Conservation (phyloP, 305 asterid genomes). For the Rubia peregrina region DNA sequence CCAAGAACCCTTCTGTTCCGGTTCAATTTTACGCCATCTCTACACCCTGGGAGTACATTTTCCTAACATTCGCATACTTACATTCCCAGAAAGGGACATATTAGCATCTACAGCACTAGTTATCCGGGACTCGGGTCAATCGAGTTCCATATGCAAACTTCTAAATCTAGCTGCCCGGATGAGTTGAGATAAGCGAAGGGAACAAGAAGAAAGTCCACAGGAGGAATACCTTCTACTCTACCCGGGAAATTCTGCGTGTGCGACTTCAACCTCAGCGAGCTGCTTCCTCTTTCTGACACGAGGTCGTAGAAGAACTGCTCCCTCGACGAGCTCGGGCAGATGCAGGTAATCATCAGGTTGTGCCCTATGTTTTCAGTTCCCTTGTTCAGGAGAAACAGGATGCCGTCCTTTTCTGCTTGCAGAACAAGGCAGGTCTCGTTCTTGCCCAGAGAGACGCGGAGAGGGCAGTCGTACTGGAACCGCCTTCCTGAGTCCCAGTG, state of each 20-base stretch:
- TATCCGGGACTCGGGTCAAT: slow-evolving; percentile 50
- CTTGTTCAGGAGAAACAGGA: slow-evolving; percentile 66
- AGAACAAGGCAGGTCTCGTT: slow-evolving; percentile 64
- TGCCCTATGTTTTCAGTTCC: slow-evolving; percentile 10
- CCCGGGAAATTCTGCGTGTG: slow-evolving; percentile 65
- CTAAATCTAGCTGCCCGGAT: slow-evolving; percentile 57
- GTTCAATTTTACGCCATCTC: neutral
- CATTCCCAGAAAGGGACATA: neutral
- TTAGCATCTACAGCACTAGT: slow-evolving; percentile 5
- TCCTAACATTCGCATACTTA: neutral
- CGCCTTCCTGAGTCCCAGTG: slow-evolving; percentile 89
- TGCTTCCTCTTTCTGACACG: slow-evolving; percentile 76
- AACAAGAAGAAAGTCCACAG: slow-evolving; percentile 71
- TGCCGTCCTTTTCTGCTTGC: slow-evolving; percentile 77
- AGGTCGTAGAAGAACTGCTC: slow-evolving; percentile 35
- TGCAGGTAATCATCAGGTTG: neutral
- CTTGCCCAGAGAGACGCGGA: slow-evolving; percentile 56
- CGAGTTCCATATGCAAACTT: slow-evolving; percentile 82
- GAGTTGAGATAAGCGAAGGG: slow-evolving; percentile 55
- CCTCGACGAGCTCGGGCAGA: neutral
- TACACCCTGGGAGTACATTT: slow-evolving; percentile 2
- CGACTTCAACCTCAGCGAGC: slow-evolving; percentile 77
- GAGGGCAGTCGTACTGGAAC: slow-evolving; percentile 69
- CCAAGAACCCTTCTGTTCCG: neutral
- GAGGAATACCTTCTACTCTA: slow-evolving; percentile 55